phyloP scores from a whole-genome alignment of 345 rosid species.

The Abelmoschus esculentus region DNA sequence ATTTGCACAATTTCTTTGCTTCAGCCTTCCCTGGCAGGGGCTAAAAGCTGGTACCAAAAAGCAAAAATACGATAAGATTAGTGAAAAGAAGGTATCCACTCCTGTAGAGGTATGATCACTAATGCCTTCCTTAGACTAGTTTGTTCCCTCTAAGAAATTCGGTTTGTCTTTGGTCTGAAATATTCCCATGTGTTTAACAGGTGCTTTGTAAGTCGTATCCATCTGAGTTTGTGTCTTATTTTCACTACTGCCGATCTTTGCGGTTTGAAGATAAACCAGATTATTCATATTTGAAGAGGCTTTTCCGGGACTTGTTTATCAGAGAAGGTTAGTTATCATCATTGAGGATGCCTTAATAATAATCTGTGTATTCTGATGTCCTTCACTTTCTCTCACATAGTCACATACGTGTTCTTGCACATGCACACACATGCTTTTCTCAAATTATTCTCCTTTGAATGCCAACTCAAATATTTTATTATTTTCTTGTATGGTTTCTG shows the following conservation, averaged over 20 bases:
- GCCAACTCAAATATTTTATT: background rate
- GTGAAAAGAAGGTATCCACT: conserved; percentile 83
- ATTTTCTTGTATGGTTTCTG: background rate
- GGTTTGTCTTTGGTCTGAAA: background rate
- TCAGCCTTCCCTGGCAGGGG: conserved; percentile 90
- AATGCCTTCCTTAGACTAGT: background rate
- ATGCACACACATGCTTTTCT: background rate
- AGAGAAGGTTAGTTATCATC: conserved; percentile 47
- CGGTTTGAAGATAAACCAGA: conserved; percentile 80
- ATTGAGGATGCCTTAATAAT: background rate
- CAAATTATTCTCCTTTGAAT: background rate
- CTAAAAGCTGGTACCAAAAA: conserved; percentile 80
- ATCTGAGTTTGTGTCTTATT: conserved; percentile 64
- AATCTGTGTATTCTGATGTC: background rate
- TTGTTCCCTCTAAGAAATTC: conserved; percentile 3
- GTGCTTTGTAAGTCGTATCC: conserved; percentile 63
- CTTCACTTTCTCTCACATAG: background rate
- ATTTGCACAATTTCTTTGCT: conserved; percentile 14
- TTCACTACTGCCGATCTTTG: conserved; percentile 67
- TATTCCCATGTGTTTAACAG: conserved; percentile 24
- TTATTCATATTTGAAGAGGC: conserved; percentile 76
- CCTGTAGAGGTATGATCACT: conserved; percentile 51
- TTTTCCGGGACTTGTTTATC: conserved; percentile 72
- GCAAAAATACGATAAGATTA: conserved; percentile 78
- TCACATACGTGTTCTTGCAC: background rate